Conservation (phyloP, 1,139 yeast species). For the Protomyces pachydermus region DNA sequence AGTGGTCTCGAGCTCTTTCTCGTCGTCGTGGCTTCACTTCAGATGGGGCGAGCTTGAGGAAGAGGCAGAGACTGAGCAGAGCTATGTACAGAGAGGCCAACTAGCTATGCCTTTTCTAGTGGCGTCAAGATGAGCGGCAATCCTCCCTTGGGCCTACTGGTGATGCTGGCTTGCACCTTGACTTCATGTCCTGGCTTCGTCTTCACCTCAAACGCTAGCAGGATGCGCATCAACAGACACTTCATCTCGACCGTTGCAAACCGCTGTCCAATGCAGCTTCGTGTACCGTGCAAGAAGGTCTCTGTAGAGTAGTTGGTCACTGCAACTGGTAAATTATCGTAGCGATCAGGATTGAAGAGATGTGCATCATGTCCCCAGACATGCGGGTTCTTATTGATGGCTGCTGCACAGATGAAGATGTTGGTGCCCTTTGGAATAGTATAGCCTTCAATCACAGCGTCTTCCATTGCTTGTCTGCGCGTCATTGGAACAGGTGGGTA, state of each 20-base stretch:
- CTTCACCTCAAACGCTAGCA: conserved; percentile 29
- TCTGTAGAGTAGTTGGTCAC: conserved; percentile 29
- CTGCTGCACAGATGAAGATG: conserved; percentile 26
- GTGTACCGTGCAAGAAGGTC: conserved; percentile 32
- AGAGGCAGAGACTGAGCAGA: too few relatives aligned
- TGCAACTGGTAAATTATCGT: conserved; percentile 29
- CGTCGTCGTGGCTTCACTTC: too few relatives aligned
- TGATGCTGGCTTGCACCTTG: conserved; percentile 23
- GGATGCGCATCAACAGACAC: conserved; percentile 28
- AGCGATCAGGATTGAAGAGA: conserved; percentile 32
- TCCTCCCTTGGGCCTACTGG: conserved; percentile 30
- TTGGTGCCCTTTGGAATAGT: conserved; percentile 29
- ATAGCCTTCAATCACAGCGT: conserved; percentile 29
- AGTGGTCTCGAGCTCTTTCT: too few relatives aligned
- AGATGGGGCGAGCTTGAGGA: too few relatives aligned
- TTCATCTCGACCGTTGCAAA: conserved; percentile 32
- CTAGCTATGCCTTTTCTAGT: background rate
- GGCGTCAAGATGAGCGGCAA: conserved; percentile 30
- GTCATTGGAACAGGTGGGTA: conserved; percentile 38
- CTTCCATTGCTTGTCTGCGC: conserved; percentile 36
- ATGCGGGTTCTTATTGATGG: conserved; percentile 26
- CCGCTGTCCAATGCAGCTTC: conserved; percentile 31
- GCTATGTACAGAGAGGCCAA: too few relatives aligned
- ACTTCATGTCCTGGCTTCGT: conserved; percentile 26
- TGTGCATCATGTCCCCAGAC: conserved; percentile 33